A percentile compares a stretch with the other conserved stretches of the same genome.
phyloP scores from a whole-genome alignment of 2,329 filamentous ascomycete species.

The Cadophora sp. region DNA sequence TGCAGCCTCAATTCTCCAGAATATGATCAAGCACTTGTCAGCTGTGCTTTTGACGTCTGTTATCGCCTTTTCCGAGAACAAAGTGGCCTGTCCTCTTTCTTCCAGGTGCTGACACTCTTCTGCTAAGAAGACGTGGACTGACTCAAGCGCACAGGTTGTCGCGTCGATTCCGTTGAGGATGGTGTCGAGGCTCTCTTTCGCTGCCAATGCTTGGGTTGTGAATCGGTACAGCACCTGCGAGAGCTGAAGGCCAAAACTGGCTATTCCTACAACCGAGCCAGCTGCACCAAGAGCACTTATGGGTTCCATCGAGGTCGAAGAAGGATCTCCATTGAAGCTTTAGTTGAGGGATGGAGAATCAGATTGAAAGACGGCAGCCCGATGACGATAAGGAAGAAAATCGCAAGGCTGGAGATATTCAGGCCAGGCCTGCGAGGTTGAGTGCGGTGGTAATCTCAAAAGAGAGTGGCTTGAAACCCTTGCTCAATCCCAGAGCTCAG shows the following conservation, averaged over 20 bases:
- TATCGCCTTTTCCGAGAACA: constrained; percentile 1
- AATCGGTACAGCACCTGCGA: not conserved
- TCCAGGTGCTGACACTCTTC: not conserved
- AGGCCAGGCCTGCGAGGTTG: too few relatives aligned
- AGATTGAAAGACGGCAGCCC: too few relatives aligned
- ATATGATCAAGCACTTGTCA: not conserved
- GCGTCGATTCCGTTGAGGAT: not conserved
- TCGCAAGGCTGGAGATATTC: too few relatives aligned
- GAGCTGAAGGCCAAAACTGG: not conserved
- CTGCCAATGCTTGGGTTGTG: not conserved
- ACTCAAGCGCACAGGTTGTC: not conserved
- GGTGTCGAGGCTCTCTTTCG: not conserved
- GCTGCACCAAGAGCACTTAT: not conserved
- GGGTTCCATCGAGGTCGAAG: not conserved
- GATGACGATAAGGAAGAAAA: too few relatives aligned
- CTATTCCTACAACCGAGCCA: not conserved
- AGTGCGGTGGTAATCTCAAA: too few relatives aligned
- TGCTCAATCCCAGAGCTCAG: too few relatives aligned
- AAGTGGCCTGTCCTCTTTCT: not conserved
- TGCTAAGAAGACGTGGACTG: not conserved
- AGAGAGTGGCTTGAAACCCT: too few relatives aligned
- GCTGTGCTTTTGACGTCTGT: not conserved
- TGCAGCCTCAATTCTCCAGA: not conserved
- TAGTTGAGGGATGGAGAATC: too few relatives aligned
- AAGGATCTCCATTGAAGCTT: too few relatives aligned